phyloP scores from a whole-genome alignment of 192 early-diverging fungal species.

The Phlyctochytrium bullatum region DNA sequence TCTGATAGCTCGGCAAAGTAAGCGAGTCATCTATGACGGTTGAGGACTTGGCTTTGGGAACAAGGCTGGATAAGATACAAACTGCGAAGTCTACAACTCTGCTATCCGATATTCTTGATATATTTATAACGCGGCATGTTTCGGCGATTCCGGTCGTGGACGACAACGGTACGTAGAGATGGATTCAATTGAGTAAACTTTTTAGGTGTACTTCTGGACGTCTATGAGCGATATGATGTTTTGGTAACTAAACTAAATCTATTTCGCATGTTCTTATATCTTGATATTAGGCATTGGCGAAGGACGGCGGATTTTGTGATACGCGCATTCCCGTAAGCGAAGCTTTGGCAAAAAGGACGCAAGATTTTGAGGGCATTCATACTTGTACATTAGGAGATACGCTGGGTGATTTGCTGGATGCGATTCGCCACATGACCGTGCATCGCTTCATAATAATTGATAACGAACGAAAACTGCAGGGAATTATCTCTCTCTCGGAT shows the following conservation, averaged over 20 bases:
- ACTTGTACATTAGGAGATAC: constrained; percentile 86
- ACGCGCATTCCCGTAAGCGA: constrained; percentile 85
- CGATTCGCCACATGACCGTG: constrained; percentile 80
- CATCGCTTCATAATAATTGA: constrained; percentile 92
- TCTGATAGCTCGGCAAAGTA: constrained; percentile 18
- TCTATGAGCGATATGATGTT: constrained; percentile 96
- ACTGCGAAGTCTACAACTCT: constrained; percentile 77
- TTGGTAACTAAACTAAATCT: constrained; percentile 57
- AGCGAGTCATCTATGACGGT: constrained; percentile 43
- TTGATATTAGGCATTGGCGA: constrained; percentile 56
- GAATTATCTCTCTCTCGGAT: constrained; percentile 27
- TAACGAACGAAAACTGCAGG: constrained; percentile 43
- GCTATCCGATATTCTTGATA: constrained; percentile 85
- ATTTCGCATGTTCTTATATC: background rate
- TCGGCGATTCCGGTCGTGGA: constrained; percentile 94
- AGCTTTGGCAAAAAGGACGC: constrained; percentile 72
- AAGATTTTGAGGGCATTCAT: constrained; percentile 93
- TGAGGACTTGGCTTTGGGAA: constrained; percentile 81
- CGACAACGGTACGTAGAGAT: constrained; percentile 55
- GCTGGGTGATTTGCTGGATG: constrained; percentile 82
- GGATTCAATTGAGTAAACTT: constrained; percentile 3
- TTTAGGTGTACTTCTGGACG: constrained; percentile 79
- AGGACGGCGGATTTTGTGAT: constrained; percentile 69
- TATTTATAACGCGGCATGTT: constrained; percentile 88
- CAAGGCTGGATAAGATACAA: constrained; percentile 71